Percentiles rank a stretch among this genome's conserved stretches.
phyloP scores from a whole-genome alignment of 1,284 basidiomycete genomes.

The Hymenochaete sp. region DNA sequence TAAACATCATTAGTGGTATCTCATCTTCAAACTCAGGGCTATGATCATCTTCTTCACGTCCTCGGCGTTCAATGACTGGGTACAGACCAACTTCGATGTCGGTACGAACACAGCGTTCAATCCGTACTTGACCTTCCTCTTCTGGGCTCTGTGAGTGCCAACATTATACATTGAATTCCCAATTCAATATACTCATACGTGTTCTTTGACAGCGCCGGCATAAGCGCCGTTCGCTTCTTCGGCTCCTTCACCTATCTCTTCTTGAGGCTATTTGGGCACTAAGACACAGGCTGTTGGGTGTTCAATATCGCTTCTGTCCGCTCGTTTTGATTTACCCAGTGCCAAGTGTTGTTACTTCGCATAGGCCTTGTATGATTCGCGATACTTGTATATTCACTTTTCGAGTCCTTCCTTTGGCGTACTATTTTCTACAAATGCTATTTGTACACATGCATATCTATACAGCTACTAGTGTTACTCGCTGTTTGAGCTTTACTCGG shows the following conservation, averaged over 20 bases:
- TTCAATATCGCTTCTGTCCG: too few species aligned
- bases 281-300: constrained; percentile 15
- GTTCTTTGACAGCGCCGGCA: constrained; percentile 47
- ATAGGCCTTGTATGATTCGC: too few species aligned
- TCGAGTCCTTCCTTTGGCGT: too few species aligned
- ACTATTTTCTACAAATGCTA: too few species aligned
- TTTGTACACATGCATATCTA: too few species aligned
- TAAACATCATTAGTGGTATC: constrained; percentile 15
- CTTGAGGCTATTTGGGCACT: constrained; percentile 57
- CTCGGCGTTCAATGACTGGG: constrained; percentile 60
- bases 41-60: constrained; percentile 82
- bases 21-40: constrained; percentile 32
- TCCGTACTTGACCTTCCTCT: constrained; percentile 78
- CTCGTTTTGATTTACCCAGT: too few species aligned
- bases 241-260: constrained; percentile 74
- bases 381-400: too few species aligned
- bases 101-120: constrained; percentile 57
- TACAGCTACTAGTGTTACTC: too few species aligned
- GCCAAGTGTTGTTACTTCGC: too few species aligned
- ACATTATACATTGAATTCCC: not conserved
- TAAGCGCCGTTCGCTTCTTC: constrained; percentile 71
- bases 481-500: too few species aligned
- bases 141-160: constrained; percentile 61
- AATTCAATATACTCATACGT: constrained; percentile 7
- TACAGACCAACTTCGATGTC: constrained; percentile 40